These are phyloP conservation scores for Suhomyces panamericanus DNA, from an alignment of 1,139 yeast genomes.

Conservation along the genomic window DNA sequence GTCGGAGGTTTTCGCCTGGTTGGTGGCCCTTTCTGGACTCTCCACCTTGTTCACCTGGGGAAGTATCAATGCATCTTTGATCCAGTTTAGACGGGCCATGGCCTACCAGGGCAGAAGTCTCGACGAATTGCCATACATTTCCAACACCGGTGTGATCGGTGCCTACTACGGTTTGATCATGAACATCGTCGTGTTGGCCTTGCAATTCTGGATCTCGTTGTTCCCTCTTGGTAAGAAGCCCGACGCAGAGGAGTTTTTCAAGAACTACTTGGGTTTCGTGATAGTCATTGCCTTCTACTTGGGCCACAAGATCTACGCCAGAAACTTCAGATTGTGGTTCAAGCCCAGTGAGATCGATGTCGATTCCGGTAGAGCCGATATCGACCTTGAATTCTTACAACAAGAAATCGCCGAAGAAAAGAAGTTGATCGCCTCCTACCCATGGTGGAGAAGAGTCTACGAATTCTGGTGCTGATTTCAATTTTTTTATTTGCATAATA, in stretches of 20 bases:
- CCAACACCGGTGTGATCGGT: constrained; percentile 42
- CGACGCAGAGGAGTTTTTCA: constrained; percentile 30
- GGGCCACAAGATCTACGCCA: constrained; percentile 37
- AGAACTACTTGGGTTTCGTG: constrained; percentile 38
- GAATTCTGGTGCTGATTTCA: constrained; percentile 52
- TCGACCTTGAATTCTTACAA: constrained; percentile 60
- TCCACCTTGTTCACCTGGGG: constrained; percentile 47
- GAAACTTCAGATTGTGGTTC: constrained; percentile 29
- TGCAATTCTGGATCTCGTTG: constrained; percentile 46
- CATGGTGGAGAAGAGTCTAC: constrained; percentile 51
- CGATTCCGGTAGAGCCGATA: constrained; percentile 66
- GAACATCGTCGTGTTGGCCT: constrained; percentile 34
- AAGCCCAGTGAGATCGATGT: constrained; percentile 54
- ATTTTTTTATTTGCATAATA: background rate
- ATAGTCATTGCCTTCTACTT: constrained; percentile 33
- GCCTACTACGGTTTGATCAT: constrained; percentile 36
- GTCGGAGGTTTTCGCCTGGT: constrained; percentile 41
- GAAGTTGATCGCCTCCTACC: constrained; percentile 48
- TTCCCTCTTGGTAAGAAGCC: constrained; percentile 38
- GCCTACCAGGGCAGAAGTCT: constrained; percentile 27
- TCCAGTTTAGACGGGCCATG: constrained; percentile 43
- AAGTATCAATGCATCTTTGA: constrained; percentile 37
- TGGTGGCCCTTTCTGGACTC: constrained; percentile 43
- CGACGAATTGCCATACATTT: constrained; percentile 39
- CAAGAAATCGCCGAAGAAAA: constrained; percentile 67